Percentiles rank a stretch among this genome's conserved stretches.
Evolutionary conservation across 306 rosid species (phyloP).

Genomic region (Rosa multiflora): DNA sequence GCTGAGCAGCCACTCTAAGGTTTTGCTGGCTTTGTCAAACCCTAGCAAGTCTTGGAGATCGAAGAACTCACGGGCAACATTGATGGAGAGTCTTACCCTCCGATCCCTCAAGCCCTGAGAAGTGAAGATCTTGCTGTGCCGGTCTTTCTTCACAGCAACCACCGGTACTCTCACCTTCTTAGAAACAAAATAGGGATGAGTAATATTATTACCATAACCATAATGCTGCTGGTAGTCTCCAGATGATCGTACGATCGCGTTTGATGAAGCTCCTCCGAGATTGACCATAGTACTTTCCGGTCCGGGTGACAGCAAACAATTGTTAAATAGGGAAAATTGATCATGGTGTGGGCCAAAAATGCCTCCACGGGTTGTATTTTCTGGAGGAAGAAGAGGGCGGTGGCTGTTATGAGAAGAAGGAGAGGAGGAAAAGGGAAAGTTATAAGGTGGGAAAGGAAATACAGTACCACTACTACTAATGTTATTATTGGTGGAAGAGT

Average conservation of each 20-base stretch:
- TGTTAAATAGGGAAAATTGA: slow-evolving; percentile 34
- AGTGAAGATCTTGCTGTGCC: slow-evolving; percentile 94
- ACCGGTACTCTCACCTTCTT: slow-evolving; percentile 25
- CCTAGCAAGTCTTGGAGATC: slow-evolving; percentile 98
- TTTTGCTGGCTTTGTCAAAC: slow-evolving; percentile 89
- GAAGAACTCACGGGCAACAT: slow-evolving; percentile 82
- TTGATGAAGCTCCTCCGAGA: slow-evolving; percentile 13
- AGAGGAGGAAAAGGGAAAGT: slow-evolving; percentile 51
- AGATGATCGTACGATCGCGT: background rate
- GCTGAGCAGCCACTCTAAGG: slow-evolving; percentile 89
- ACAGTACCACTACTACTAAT: background rate
- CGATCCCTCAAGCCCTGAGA: slow-evolving; percentile 89
- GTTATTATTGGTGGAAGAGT: slow-evolving; percentile 41
- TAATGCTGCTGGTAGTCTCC: slow-evolving; percentile 15
- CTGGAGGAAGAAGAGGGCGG: slow-evolving; percentile 27
- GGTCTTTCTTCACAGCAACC: slow-evolving; percentile 51
- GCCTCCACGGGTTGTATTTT: slow-evolving; percentile 3
- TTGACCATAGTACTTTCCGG: slow-evolving; percentile 33
- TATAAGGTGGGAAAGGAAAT: slow-evolving; percentile 39
- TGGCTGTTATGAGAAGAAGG: background rate
- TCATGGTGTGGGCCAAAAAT: slow-evolving; percentile 23
- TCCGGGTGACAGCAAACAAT: slow-evolving; percentile 11
- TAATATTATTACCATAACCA: background rate
- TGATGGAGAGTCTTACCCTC: slow-evolving; percentile 82
- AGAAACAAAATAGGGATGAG: slow-evolving; percentile 27